These are phyloP conservation scores for Gossypium gossypioides DNA, from an alignment of 441 rosid species.

Conservation along the genomic window DNA sequence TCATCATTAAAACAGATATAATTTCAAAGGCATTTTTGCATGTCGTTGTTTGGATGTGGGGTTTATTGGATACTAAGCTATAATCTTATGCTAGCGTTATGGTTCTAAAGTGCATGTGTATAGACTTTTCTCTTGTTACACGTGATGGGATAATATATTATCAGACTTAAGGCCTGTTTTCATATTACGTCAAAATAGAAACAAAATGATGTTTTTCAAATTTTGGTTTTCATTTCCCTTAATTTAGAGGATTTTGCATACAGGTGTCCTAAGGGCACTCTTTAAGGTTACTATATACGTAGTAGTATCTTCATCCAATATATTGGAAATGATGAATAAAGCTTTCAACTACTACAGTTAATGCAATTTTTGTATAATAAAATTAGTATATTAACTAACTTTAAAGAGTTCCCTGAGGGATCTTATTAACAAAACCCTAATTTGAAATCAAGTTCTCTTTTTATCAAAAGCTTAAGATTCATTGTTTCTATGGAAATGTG, in stretches of 20 bases:
- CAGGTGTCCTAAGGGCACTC: background rate
- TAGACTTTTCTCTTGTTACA: background rate
- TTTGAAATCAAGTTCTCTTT: background rate
- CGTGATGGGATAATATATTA: background rate
- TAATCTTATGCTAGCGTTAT: background rate
- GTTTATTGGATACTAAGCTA: background rate
- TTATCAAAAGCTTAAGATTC: background rate
- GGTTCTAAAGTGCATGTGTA: background rate
- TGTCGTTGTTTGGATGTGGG: background rate
- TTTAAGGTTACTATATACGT: background rate
- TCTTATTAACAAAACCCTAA: background rate
- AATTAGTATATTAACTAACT: background rate
- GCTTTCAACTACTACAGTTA: background rate
- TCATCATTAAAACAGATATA: background rate
- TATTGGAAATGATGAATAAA: background rate
- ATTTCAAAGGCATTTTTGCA: background rate
- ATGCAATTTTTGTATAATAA: background rate
- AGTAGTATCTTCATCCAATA: background rate
- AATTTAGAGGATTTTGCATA: background rate
- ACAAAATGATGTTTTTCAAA: background rate
- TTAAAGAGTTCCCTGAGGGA: background rate
- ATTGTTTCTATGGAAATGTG: background rate
- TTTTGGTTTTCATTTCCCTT: background rate
- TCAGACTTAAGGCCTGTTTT: background rate
- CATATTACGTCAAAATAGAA: background rate